A percentile compares a stretch with the other conserved stretches of the same genome.
Conservation (phyloP, 768 basidiomycete species). For the Lactarius tabidus region DNA sequence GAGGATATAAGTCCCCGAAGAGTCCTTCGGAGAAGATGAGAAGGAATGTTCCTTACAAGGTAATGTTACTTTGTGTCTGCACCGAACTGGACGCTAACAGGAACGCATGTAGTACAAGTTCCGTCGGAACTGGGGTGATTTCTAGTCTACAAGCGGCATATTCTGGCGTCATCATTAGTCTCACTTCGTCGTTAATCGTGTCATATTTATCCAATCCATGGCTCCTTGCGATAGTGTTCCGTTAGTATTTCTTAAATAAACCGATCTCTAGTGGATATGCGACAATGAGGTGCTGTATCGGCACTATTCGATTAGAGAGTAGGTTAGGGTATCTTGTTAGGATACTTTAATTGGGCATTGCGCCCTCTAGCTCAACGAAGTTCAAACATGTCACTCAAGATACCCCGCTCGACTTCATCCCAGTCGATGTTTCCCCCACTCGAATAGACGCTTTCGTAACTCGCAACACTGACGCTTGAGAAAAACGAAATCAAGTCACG, state of each 20-base stretch:
- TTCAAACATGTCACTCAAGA: slow-evolving; percentile 91
- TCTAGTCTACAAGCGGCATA: slow-evolving; percentile 3
- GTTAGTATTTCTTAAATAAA: slow-evolving; percentile 5
- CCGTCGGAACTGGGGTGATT: slow-evolving; percentile 84
- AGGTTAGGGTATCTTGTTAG: not conserved
- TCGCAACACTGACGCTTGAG: slow-evolving; percentile 78
- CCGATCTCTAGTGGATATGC: slow-evolving; percentile 1
- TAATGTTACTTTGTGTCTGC: slow-evolving; percentile 33
- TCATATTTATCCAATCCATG: slow-evolving; percentile 13
- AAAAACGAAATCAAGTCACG: slow-evolving; percentile 89
- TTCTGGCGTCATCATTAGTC: not conserved
- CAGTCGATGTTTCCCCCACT: slow-evolving; percentile 82
- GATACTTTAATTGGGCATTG: not conserved
- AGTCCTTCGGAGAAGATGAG: slow-evolving; percentile 74
- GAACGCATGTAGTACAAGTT: slow-evolving; percentile 83
- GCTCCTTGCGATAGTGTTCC: not conserved
- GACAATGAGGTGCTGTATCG: slow-evolving; percentile 6
- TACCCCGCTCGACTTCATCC: slow-evolving; percentile 77
- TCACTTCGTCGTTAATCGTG: not conserved
- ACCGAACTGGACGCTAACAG: slow-evolving; percentile 45
- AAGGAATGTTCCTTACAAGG: slow-evolving; percentile 88
- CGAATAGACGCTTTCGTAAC: slow-evolving; percentile 88
- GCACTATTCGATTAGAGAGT: slow-evolving; percentile 6
- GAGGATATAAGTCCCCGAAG: slow-evolving; percentile 68
- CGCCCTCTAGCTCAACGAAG: slow-evolving; percentile 36